Conservation (phyloP, 495 filamentous ascomycete species). For the Penicillium salamii region DNA sequence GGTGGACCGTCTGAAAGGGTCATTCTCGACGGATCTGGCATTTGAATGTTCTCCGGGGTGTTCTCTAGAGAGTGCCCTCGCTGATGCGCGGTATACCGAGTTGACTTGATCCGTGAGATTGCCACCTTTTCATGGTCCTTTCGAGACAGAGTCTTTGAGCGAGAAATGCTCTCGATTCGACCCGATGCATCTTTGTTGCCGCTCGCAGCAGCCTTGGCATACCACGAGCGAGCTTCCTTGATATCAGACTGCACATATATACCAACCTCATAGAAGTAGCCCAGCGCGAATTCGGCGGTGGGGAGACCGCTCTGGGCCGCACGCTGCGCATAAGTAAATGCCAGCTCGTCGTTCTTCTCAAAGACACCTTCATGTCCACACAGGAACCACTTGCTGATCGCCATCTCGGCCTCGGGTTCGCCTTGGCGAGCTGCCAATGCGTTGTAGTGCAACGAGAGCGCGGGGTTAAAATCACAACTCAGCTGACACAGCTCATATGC, state of each 20-base stretch:
- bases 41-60: conserved; percentile 62
- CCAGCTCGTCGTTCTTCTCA: conserved; percentile 90
- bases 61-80: conserved; percentile 50
- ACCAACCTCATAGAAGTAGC: conserved; percentile 96
- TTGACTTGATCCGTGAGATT: conserved; percentile 82
- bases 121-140: conserved; percentile 92
- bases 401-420: conserved; percentile 89
- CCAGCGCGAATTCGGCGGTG: conserved; percentile 94
- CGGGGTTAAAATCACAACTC: conserved; percentile 91
- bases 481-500: conserved; percentile 93
- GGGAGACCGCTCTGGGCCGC: conserved; percentile 77
- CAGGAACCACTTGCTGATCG: conserved; percentile 97
- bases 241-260: conserved; percentile 80
- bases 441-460: conserved; percentile 91
- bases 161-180: conserved; percentile 79
- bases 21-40: conserved; percentile 65
- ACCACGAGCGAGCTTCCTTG: conserved; percentile 84
- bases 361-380: conserved; percentile 91
- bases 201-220: conserved; percentile 81
- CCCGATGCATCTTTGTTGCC: conserved; percentile 87
- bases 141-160: conserved; percentile 82
- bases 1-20: conserved; percentile 41
- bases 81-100: conserved; percentile 79
- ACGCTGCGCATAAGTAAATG: conserved; percentile 84
- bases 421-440: conserved; percentile 86